phyloP scores from a whole-genome alignment of 1,139 yeast species.

The Candida glucosophila region DNA sequence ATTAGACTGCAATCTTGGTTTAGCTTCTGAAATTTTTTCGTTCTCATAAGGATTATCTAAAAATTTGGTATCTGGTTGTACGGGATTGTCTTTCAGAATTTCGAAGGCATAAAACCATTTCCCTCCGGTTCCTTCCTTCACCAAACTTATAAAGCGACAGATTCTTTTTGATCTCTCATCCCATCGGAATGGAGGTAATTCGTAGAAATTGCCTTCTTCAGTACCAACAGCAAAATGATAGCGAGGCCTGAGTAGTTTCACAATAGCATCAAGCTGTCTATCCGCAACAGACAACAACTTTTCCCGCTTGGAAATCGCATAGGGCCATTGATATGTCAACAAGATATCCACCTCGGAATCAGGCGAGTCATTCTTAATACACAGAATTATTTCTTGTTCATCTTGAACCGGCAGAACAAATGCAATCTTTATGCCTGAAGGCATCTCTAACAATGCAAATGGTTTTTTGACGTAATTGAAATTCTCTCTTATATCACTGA shows the following conservation, averaged over 20 bases:
- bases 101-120: constrained; percentile 75
- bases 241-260: constrained; percentile 40
- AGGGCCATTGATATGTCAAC: constrained; percentile 56
- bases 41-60: constrained; percentile 31
- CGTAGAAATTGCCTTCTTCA: constrained; percentile 41
- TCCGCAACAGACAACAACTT: constrained; percentile 30
- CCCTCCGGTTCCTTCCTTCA: constrained; percentile 43
- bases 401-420: constrained; percentile 30
- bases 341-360: constrained; percentile 58
- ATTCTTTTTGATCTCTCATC: constrained; percentile 18
- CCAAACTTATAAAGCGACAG: constrained; percentile 53
- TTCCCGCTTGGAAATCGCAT: constrained; percentile 29
- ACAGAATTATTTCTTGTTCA: too few relatives aligned
- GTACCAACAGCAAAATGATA: constrained; percentile 59
- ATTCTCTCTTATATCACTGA: constrained; percentile 13
- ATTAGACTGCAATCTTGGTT: too few relatives aligned
- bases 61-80: constrained; percentile 5
- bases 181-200: constrained; percentile 56
- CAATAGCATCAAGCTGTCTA: constrained; percentile 36
- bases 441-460: constrained; percentile 28
- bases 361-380: too few relatives aligned
- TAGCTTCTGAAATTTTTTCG: not conserved
- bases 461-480: constrained; percentile 12
- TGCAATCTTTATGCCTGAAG: constrained; percentile 40
- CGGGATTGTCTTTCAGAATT: constrained; percentile 15